Conservation (phyloP, 2,329 filamentous ascomycete species). For the Ceratocystis destructans region DNA sequence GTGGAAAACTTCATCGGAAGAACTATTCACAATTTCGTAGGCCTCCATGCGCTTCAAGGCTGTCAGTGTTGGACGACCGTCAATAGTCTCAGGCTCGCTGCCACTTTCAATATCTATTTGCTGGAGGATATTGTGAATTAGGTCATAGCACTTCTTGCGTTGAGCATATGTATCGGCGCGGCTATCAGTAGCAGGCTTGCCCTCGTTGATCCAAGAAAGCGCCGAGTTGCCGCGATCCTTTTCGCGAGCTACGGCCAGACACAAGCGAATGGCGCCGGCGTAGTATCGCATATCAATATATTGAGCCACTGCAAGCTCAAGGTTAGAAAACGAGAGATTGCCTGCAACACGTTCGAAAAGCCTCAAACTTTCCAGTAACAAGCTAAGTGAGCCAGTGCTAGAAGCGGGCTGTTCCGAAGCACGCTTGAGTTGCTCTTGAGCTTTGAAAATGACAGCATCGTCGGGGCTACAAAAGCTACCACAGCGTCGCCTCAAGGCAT, state of each 20-base stretch:
- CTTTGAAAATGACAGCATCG: constrained; percentile 96
- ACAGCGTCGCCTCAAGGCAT: constrained; percentile 80
- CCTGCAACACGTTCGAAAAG: constrained; percentile 82
- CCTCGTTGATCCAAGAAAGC: constrained; percentile 75
- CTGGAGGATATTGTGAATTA: constrained; percentile 72
- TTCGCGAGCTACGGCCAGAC: constrained; percentile 67
- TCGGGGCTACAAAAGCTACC: constrained; percentile 96
- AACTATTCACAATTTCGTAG: constrained; percentile 77
- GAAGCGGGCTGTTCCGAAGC: constrained; percentile 66
- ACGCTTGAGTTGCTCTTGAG: constrained; percentile 83
- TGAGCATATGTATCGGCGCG: constrained; percentile 54
- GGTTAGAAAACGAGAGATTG: constrained; percentile 65
- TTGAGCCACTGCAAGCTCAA: constrained; percentile 62
- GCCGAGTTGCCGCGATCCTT: constrained; percentile 79
- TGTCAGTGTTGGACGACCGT: constrained; percentile 63
- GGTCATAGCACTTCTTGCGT: constrained; percentile 66
- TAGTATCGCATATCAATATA: constrained; percentile 79
- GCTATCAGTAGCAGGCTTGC: constrained; percentile 55
- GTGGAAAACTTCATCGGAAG: constrained; percentile 86
- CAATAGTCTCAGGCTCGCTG: constrained; percentile 56
- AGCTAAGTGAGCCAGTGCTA: constrained; percentile 58
- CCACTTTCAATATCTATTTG: constrained; percentile 60
- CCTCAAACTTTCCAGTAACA: constrained; percentile 77
- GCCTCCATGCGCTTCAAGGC: constrained; percentile 74
- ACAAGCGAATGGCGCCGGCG: constrained; percentile 81